phyloP scores from a whole-genome alignment of 495 filamentous ascomycete genomes.

The Penicillium parvum region DNA sequence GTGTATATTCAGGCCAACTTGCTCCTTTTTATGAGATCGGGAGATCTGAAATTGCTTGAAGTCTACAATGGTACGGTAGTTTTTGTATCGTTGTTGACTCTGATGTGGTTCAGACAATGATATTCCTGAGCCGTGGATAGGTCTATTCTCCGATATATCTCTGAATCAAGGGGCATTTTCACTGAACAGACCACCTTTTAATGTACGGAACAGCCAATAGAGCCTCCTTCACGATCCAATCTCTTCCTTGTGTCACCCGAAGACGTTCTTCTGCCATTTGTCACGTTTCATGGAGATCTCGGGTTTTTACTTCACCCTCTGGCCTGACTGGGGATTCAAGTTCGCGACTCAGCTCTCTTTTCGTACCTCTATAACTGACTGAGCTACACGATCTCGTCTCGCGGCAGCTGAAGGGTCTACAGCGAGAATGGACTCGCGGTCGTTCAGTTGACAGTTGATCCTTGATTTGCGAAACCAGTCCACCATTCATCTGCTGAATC shows the following conservation, averaged over 20 bases:
- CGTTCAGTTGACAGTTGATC: too few relatives aligned
- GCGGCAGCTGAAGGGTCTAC: not conserved
- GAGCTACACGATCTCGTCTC: not conserved
- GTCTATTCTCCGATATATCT: not conserved
- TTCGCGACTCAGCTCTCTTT: slow-evolving; percentile 6
- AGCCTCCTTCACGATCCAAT: not conserved
- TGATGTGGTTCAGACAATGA: too few relatives aligned
- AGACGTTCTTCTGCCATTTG: slow-evolving; percentile 2
- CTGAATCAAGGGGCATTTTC: not conserved
- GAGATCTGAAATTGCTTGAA: too few relatives aligned
- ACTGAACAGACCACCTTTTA: slow-evolving; percentile 11
- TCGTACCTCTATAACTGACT: not conserved
- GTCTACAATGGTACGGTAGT: too few relatives aligned
- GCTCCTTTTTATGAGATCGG: too few relatives aligned
- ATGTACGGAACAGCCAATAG: slow-evolving; percentile 1
- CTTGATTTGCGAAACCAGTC: too few relatives aligned
- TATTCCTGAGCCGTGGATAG: not conserved
- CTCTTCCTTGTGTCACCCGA: not conserved
- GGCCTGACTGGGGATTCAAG: not conserved
- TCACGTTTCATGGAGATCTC: slow-evolving; percentile 2
- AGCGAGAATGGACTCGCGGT: too few relatives aligned
- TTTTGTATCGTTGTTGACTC: too few relatives aligned
- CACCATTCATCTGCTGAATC: not conserved
- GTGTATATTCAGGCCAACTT: too few relatives aligned
- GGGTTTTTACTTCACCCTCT: slow-evolving; percentile 7